These are phyloP conservation scores for Malus domestica DNA, from an alignment of 306 rosid genomes.

Conservation along the genomic window ASM211411v1 NC_041795.1:33926501-33927000, in stretches of 20 bases:
- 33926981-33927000: not conserved
- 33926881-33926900: constrained; percentile 85
- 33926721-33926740: not conserved
- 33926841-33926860: constrained; percentile 62
- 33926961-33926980: constrained; percentile 38
- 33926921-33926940: constrained; percentile 18
- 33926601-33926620: not conserved
- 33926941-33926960: constrained; percentile 26
- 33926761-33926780: not conserved
- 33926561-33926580: not conserved
- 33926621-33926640: not conserved
- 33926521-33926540: not conserved
- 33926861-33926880: constrained; percentile 63
- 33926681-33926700: too few relatives aligned
- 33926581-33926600: not conserved
- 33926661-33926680: too few relatives aligned
- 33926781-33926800: constrained; percentile 11
- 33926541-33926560: not conserved
- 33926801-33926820: constrained; percentile 90
- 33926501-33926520: not conserved
- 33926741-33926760: not conserved
- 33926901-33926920: constrained; percentile 72
- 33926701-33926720: too few relatives aligned
- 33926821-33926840: constrained; percentile 69
- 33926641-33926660: too few relatives aligned